phyloP scores from a whole-genome alignment of 495 filamentous ascomycete genomes.

The Aspergillus hancockii region DNA sequence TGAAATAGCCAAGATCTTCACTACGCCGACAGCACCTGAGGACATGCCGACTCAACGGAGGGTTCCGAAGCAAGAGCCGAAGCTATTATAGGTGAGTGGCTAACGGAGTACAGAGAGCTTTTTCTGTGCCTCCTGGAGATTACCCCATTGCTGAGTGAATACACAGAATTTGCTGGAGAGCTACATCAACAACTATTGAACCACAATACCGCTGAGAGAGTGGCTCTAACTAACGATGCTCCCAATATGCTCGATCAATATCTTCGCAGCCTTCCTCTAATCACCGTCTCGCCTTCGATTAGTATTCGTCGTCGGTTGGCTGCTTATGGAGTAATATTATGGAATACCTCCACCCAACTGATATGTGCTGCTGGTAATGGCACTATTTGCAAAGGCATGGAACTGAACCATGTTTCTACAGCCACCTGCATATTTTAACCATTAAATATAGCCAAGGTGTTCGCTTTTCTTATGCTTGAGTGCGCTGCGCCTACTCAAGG shows the following conservation, averaged over 20 bases:
- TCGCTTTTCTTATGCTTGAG: conserved; percentile 72
- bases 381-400: conserved; percentile 22
- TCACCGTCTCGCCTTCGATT: conserved; percentile 4
- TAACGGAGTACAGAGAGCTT: background rate
- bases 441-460: conserved; percentile 49
- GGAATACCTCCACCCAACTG: conserved; percentile 31
- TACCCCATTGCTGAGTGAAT: background rate
- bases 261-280: conserved; percentile 11
- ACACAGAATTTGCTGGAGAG: conserved; percentile 21
- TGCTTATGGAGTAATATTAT: conserved; percentile 33
- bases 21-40: background rate
- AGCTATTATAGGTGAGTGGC: conserved; percentile 13
- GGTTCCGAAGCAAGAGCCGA: conserved; percentile 4
- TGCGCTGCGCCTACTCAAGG: conserved; percentile 47
- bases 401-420: background rate
- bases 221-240: conserved; percentile 2
- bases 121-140: background rate
- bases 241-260: conserved; percentile 14
- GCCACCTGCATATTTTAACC: background rate
- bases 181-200: conserved; percentile 23
- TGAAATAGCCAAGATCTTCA: background rate
- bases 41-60: background rate
- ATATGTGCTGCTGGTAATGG: background rate
- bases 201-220: background rate
- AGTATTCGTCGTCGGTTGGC: conserved; percentile 31